Percentiles rank a stretch among this genome's conserved stretches.
phyloP scores from a whole-genome alignment of 371 early-diverging fungal species.

The Lichtheimia ramosa region DNA sequence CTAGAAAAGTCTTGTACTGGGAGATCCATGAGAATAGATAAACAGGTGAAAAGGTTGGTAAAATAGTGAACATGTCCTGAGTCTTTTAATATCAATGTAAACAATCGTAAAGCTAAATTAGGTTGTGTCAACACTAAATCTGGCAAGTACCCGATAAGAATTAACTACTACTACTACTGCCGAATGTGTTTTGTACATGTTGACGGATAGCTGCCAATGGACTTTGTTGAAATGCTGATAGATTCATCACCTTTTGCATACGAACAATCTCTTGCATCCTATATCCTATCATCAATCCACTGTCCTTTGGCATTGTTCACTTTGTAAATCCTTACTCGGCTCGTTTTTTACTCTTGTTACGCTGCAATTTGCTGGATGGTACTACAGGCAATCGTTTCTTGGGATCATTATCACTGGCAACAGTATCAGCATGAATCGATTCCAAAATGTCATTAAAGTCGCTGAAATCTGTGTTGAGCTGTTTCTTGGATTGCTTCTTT shows the following conservation, averaged over 20 bases:
- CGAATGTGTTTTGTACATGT: constrained; percentile 72
- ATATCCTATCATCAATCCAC: background rate
- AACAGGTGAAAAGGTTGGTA: background rate
- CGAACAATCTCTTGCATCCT: constrained; percentile 69
- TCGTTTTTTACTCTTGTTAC: constrained; percentile 52
- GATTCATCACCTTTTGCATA: constrained; percentile 68
- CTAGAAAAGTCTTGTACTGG: constrained; percentile 11
- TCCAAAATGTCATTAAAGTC: constrained; percentile 46
- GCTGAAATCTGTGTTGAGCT: constrained; percentile 29
- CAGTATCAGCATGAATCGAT: constrained; percentile 17
- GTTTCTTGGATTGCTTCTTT: constrained; percentile 41
- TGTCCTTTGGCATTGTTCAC: background rate
- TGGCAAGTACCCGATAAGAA: background rate
- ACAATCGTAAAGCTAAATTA: constrained; percentile 9
- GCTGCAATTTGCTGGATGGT: constrained; percentile 35
- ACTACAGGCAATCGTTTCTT: constrained; percentile 20
- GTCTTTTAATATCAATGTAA: background rate
- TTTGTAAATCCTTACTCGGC: constrained; percentile 46
- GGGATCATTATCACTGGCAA: constrained; percentile 11
- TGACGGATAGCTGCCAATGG: constrained; percentile 68
- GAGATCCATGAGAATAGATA: background rate
- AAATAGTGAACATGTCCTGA: background rate
- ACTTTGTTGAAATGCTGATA: constrained; percentile 68
- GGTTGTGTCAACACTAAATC: background rate
- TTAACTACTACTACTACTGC: background rate